These are phyloP conservation scores for Carpinus viminea DNA, from an alignment of 306 rosid genomes.

Conservation along the genomic window DNA sequence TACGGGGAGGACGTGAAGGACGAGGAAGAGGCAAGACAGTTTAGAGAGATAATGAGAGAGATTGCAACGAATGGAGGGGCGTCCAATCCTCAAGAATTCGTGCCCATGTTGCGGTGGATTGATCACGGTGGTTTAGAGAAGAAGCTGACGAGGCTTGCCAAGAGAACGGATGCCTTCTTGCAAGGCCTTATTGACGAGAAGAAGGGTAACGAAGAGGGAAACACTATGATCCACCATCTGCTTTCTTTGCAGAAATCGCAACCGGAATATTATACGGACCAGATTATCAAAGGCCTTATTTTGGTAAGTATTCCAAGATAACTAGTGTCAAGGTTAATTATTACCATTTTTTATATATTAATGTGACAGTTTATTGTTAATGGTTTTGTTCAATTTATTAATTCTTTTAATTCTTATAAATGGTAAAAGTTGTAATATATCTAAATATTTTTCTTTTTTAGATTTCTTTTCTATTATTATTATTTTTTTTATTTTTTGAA, in stretches of 20 bases:
- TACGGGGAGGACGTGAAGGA: constrained; percentile 25
- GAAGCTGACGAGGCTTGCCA: constrained; percentile 2
- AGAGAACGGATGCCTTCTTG: constrained; percentile 29
- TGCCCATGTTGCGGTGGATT: constrained; percentile 43
- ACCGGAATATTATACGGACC: constrained; percentile 19
- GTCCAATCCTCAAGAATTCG: constrained; percentile 22
- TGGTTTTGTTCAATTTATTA: no score
- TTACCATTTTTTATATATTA: no score
- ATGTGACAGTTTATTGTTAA: no score
- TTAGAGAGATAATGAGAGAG: constrained; percentile 41
- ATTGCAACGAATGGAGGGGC: constrained; percentile 6
- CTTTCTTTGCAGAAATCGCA: constrained; percentile 16
- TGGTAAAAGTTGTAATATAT: no score
- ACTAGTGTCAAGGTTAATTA: no score
- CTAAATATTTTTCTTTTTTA: no score
- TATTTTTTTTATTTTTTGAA: no score
- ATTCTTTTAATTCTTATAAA: no score
- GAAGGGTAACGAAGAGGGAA: background rate
- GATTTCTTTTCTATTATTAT: no score
- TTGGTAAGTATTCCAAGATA: no score
- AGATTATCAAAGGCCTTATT: background rate
- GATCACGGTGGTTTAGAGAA: constrained; percentile 21
- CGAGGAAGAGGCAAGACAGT: constrained; percentile 43
- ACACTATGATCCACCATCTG: constrained; percentile 12
- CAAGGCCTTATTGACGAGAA: constrained; percentile 21